Evolutionary conservation across 2,329 filamentous ascomycete species (phyloP).

Genomic region (Aurifilum marmelostoma): DNA sequence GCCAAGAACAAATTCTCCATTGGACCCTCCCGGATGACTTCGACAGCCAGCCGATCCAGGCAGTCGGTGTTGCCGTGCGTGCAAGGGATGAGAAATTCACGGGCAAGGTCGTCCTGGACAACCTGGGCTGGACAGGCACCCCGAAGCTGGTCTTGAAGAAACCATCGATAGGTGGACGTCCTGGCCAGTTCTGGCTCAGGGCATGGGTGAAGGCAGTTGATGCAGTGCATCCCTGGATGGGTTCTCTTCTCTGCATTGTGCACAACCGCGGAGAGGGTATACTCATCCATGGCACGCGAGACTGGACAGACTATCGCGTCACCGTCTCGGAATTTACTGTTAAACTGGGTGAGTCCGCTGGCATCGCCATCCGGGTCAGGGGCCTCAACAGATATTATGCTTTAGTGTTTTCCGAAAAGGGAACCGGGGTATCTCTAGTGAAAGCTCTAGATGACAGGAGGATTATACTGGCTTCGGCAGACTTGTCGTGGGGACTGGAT

Average conservation of each 20-base stretch:
- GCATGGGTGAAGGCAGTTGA: constrained; percentile 37
- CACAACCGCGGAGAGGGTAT: constrained; percentile 39
- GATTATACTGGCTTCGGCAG: constrained; percentile 25
- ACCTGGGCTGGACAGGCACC: constrained; percentile 32
- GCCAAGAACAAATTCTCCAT: constrained; percentile 16
- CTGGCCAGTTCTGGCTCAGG: constrained; percentile 34
- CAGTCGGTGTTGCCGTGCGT: constrained; percentile 33
- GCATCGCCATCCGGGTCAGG: constrained; percentile 36
- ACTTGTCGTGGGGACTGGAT: constrained; percentile 33
- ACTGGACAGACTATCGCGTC: constrained; percentile 38
- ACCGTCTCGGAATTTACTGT: constrained; percentile 33
- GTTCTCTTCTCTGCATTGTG: constrained; percentile 33
- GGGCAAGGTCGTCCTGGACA: constrained; percentile 32
- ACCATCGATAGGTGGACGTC: constrained; percentile 15
- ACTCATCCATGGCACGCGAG: constrained; percentile 38
- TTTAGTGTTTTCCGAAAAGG: constrained; percentile 30
- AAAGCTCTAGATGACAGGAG: constrained; percentile 34
- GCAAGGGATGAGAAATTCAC: constrained; percentile 2
- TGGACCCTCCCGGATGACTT: constrained; percentile 34
- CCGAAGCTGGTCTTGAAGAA: constrained; percentile 25
- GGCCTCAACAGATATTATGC: constrained; percentile 40
- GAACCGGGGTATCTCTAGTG: constrained; percentile 30
- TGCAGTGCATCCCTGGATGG: constrained; percentile 31
- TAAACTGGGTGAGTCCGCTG: constrained; percentile 33
- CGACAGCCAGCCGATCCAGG: constrained; percentile 35